Evolutionary conservation across 2,329 filamentous ascomycete genomes (phyloP), one percentile per base, ranked within the genome.

Genomic region (Sporothrix pallida): DNA sequence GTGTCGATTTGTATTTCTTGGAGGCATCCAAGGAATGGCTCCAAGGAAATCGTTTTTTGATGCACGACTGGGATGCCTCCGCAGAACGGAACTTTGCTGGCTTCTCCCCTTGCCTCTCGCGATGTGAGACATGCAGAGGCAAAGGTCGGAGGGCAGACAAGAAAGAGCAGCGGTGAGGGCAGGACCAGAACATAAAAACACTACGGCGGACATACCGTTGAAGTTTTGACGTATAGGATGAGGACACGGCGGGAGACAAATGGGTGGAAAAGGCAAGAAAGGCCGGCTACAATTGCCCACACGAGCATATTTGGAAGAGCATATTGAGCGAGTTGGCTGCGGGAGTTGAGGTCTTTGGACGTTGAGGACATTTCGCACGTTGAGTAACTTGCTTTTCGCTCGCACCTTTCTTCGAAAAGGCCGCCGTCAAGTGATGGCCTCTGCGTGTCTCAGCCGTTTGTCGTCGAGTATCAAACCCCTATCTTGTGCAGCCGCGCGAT

Each of bases 91-190:
- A 37, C 31, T 37, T 37, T 37, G 31, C 5, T 37, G 3, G 4
- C 6, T 7, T 10, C 10, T 63, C 37, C 42, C 31, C 56, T 63
- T 71, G 23, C 42, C 56, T 63, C 48, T 8, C 17, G 31, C 23
- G 23, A 70, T 20, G 48, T 71, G 69, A 60, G 54, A 71, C 69
- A 56, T 50, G 44, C 69, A 56, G 68, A 26, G 31, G 31, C 31
- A 37, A 37, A 37, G 31, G 31, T 37, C 31, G 31, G 31, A 37
- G 31, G 31, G 31, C 31, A 37, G 31, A 37, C 7, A 37, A n/a
- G 12, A 63, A 8, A 46, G 44, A 3, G 17, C 46, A 42, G 48
- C 15, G 67, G 46, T 54, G 67, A 42, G 63, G 20, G 15, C 48
- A 17, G 3, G 6, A 13, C 23, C 5, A 20, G 1, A 9, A 13